Conservation (phyloP, 306 rosid genomes). For the Inga laurina region DNA sequence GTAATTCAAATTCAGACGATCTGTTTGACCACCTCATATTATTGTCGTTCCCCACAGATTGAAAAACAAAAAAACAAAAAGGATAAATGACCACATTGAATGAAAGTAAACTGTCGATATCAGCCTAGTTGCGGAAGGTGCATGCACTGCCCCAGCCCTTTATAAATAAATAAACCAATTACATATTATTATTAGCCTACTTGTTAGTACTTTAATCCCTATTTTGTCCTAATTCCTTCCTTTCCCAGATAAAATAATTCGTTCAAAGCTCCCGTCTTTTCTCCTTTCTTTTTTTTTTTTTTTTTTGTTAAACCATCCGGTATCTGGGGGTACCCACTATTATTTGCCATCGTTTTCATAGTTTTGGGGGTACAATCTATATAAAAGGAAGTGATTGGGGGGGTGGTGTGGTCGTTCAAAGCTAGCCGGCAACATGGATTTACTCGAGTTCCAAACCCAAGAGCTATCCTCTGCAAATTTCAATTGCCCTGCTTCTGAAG, state of each 20-base stretch:
- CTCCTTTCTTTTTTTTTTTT: too few relatives aligned
- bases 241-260: background rate
- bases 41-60: constrained; percentile 14
- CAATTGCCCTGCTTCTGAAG: constrained; percentile 8
- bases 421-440: constrained; percentile 39
- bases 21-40: constrained; percentile 33
- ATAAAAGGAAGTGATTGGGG: constrained; percentile 20
- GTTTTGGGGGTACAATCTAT: constrained; percentile 7
- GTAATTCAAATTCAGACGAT: constrained; percentile 16
- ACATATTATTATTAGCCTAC: background rate
- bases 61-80: background rate
- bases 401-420: background rate
- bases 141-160: background rate
- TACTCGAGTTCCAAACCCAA: constrained; percentile 33
- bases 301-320: too few relatives aligned
- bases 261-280: background rate
- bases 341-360: background rate
- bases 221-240: background rate
- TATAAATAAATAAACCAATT: background rate
- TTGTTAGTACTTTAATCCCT: background rate
- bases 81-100: background rate
- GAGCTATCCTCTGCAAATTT: background rate
- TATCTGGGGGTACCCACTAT: too few relatives aligned
- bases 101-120: constrained; percentile 18
- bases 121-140: constrained; percentile 32